Base-by-base conservation (phyloP, 108 stramenopile genomes). In the Skeletonema marinoi region DNA sequence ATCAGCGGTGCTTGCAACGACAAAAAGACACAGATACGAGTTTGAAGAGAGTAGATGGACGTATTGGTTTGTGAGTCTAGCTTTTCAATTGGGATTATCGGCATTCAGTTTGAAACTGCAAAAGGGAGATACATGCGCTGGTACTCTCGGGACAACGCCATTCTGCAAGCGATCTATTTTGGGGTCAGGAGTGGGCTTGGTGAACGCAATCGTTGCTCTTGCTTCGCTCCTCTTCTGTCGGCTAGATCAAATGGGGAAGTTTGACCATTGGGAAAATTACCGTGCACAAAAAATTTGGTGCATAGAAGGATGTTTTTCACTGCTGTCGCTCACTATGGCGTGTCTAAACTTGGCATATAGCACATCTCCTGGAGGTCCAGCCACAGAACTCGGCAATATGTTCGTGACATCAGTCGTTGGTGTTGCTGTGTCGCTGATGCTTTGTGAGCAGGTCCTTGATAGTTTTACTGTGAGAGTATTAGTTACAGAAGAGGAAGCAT, bases 1-100 rank as follows among this genome's bases (percentile, higher is more conserved):
- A 36, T 9, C 13, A 17, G 13, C 16, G 12, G 36, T 71, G 16
- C 29, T 30, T 25, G 21, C 17, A 21, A 46, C 46, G 30, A 48
- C 31, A 48, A 17, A 59, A 11, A 17, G 38, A 36, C 56, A 30
- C 11, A 60, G 54, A 21, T 64, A 77, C 54, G 50, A n/a, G 2
- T 48, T 58, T 39, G 66, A 68, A 33, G 71, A 73, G 19, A 38
- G 56, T 54, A 64, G 78, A 36, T n/a, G 65, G 60, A 73, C 60
- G 36, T 41, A 65, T 58, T 80, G 80, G 80, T 74, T 74, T 21
- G 63, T 80, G 69, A 33, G 42, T 13, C 32, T 80, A 50, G 62
- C 68, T 9, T 69, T 70, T 50, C 69, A 68, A 62, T 68, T 67
- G 31, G 68, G 63, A 31, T 69, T 80, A 62, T 68, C 73, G 9